These are phyloP conservation scores for Ogataea dorogensis DNA, from an alignment of 805 yeast genomes.

Conservation along the genomic window DNA sequence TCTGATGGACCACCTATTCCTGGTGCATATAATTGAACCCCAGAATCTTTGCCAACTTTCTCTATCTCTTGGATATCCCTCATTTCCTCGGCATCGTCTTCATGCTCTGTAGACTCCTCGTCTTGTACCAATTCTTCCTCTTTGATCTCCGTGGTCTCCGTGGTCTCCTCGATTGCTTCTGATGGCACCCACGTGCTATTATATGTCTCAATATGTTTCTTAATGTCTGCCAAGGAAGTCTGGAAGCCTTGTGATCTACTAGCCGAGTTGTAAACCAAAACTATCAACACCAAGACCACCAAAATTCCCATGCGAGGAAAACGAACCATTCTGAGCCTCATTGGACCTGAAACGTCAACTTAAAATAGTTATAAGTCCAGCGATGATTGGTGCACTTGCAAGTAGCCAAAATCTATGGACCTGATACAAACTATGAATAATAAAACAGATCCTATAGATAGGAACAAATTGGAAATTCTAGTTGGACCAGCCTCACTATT, in stretches of 20 bases:
- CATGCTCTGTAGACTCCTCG: neutral
- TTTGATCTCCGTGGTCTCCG: neutral
- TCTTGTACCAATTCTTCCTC: too few relatives aligned
- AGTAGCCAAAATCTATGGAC: neutral
- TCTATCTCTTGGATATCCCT: neutral
- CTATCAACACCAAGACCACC: slow-evolving; percentile 4
- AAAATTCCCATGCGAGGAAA: slow-evolving; percentile 6
- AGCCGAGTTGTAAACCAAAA: slow-evolving; percentile 6
- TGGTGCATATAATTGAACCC: neutral
- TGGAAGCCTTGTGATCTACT: slow-evolving; percentile 8
- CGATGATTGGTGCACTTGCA: slow-evolving; percentile 8
- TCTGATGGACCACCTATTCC: slow-evolving; percentile 3
- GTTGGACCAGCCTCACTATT: neutral
- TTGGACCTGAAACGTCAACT: neutral
- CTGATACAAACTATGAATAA: too few relatives aligned
- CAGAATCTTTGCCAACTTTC: neutral
- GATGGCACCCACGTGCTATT: slow-evolving; percentile 5
- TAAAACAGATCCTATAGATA: too few relatives aligned
- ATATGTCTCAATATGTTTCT: slow-evolving; percentile 9
- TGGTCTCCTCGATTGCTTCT: too few relatives aligned
- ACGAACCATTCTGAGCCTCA: slow-evolving; percentile 14
- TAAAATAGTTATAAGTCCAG: neutral
- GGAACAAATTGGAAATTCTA: neutral
- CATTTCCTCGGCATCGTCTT: neutral
- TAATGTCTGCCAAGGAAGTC: slow-evolving; percentile 4